A percentile compares a stretch with the other conserved stretches of the same genome.
These are phyloP conservation scores for Aspergillus felis DNA, from an alignment of 2,329 filamentous ascomycete genomes.

Conservation along the genomic window DNA sequence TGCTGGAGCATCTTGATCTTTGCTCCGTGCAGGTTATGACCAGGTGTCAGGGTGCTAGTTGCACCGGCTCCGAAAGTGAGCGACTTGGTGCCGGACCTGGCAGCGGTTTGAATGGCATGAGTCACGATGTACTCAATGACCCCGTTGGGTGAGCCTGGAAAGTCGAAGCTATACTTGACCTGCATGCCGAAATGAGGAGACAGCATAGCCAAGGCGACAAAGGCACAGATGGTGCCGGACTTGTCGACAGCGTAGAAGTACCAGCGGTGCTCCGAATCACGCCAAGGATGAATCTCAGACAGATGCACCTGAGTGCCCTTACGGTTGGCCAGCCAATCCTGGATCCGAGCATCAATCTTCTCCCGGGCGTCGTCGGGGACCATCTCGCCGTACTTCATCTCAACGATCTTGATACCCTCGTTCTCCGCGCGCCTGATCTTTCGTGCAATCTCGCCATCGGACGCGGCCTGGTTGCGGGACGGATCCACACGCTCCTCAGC, in stretches of 20 bases:
- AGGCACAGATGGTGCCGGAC: slow-evolving; percentile 66
- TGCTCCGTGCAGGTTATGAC: slow-evolving; percentile 75
- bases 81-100: slow-evolving; percentile 55
- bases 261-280: slow-evolving; percentile 75
- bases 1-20: slow-evolving; percentile 76
- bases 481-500: slow-evolving; percentile 85
- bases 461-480: slow-evolving; percentile 61
- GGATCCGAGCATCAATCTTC: slow-evolving; percentile 68
- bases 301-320: slow-evolving; percentile 86
- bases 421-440: slow-evolving; percentile 78
- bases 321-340: slow-evolving; percentile 74
- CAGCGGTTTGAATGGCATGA: slow-evolving; percentile 61
- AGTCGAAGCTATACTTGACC: slow-evolving; percentile 94
- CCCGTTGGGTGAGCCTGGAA: slow-evolving; percentile 79
- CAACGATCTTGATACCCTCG: slow-evolving; percentile 76
- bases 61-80: slow-evolving; percentile 89
- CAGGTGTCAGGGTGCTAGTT: slow-evolving; percentile 67
- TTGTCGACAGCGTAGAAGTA: slow-evolving; percentile 78
- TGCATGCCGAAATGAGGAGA: slow-evolving; percentile 82
- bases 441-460: slow-evolving; percentile 63
- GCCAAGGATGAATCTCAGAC: slow-evolving; percentile 85
- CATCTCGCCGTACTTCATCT: slow-evolving; percentile 62
- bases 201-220: slow-evolving; percentile 81
- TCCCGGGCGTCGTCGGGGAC: slow-evolving; percentile 63
- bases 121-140: slow-evolving; percentile 81